Percentiles rank a stretch among this genome's conserved stretches.
Conservation (phyloP, 2,329 filamentous ascomycete species). For the Aspergillus ruber region DNA sequence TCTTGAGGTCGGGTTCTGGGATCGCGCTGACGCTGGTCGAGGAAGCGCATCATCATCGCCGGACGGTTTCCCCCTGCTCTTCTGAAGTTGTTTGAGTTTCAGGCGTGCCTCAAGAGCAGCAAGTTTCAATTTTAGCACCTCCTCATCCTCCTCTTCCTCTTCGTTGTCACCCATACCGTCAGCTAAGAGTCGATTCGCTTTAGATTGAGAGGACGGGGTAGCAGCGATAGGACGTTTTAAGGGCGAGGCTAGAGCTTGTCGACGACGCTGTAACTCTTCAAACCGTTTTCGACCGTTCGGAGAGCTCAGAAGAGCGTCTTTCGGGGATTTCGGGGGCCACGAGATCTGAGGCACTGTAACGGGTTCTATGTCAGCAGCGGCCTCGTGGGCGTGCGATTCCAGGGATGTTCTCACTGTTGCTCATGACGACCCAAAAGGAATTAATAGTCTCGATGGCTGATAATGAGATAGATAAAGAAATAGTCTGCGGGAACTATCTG, state of each 20-base stretch:
- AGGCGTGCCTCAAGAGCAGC: conserved; percentile 83
- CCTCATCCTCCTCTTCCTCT: conserved; percentile 75
- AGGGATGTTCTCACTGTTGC: conserved; percentile 18
- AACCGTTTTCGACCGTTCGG: conserved; percentile 74
- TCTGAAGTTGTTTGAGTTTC: conserved; percentile 79
- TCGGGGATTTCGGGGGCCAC: conserved; percentile 60
- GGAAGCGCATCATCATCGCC: conserved; percentile 15
- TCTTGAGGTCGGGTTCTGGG: conserved; percentile 8
- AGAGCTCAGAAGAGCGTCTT: conserved; percentile 59
- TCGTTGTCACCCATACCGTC: conserved; percentile 43
- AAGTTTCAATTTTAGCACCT: conserved; percentile 77
- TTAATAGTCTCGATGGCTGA: background rate
- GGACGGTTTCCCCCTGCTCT: conserved; percentile 33
- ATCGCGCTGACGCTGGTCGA: conserved; percentile 17
- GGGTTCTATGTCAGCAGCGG: conserved; percentile 5
- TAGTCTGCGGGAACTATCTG: background rate
- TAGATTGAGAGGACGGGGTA: conserved; percentile 33
- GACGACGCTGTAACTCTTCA: conserved; percentile 59
- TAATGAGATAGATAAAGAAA: background rate
- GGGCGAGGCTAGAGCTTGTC: conserved; percentile 64
- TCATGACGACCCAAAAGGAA: conserved; percentile 5
- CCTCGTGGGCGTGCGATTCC: conserved; percentile 1
- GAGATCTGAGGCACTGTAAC: conserved; percentile 37
- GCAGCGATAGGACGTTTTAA: conserved; percentile 44
- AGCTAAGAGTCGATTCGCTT: conserved; percentile 25